phyloP scores from a whole-genome alignment of 2,329 filamentous ascomycete species.

The Monosporascus sp. region DNA sequence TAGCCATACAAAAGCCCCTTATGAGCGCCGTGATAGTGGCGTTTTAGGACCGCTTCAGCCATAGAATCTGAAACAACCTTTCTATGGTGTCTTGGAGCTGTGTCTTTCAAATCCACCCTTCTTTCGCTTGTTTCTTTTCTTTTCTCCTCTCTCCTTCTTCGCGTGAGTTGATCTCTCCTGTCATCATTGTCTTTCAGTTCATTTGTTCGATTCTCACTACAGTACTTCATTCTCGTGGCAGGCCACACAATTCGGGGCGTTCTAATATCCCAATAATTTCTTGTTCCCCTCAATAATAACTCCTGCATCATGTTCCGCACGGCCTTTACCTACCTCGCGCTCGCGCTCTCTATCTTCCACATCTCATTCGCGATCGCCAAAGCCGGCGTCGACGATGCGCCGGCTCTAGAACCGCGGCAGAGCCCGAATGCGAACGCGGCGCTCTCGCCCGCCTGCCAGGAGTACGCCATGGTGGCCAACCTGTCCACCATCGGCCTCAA shows the following conservation, averaged over 20 bases:
- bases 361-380: conserved; percentile 11
- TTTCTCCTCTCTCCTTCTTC: conserved; percentile 4
- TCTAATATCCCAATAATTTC: conserved; percentile 2
- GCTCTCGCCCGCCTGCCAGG: conserved; percentile 26
- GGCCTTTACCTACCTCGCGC: conserved; percentile 13
- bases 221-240: conserved; percentile 14
- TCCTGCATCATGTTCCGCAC: conserved; percentile 11
- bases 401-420: conserved; percentile 15
- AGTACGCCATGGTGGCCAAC: conserved; percentile 41
- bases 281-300: neutral
- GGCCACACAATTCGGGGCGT: conserved; percentile 15
- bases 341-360: conserved; percentile 15
- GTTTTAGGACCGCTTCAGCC: neutral
- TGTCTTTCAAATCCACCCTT: neutral
- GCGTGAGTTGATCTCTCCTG: conserved; percentile 15
- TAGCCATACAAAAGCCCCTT: too few relatives aligned
- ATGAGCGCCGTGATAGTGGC: neutral
- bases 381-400: conserved; percentile 10
- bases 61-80: neutral
- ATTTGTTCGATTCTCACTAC: conserved; percentile 4
- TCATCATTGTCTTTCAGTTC: conserved; percentile 11
- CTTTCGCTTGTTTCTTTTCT: conserved; percentile 1
- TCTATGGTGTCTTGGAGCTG: too few relatives aligned
- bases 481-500: conserved; percentile 40
- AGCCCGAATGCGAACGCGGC: conserved; percentile 11